These are phyloP conservation scores for Chamaecyparis obtusa DNA, from an alignment of 75 land plant genomes.

Conservation along the genomic window DNA sequence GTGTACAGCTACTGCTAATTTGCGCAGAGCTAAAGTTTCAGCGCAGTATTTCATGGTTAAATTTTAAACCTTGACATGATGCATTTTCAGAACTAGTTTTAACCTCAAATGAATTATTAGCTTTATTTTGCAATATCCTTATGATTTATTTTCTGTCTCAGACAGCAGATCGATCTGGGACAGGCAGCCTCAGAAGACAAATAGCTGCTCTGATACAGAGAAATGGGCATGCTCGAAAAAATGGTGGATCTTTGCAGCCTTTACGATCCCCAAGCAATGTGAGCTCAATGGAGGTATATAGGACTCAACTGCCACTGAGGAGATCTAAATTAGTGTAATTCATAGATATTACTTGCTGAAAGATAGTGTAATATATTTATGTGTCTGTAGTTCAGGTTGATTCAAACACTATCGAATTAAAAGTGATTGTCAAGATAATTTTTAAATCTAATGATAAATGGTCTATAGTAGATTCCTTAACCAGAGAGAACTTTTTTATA, in stretches of 20 bases:
- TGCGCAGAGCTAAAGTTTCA: neutral
- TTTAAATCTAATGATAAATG: neutral
- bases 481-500: neutral
- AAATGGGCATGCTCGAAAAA: constrained; percentile 12
- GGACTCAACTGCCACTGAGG: neutral
- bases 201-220: constrained; percentile 21
- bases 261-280: constrained; percentile 25
- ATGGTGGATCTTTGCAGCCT: constrained; percentile 19
- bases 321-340: neutral
- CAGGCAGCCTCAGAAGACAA: constrained; percentile 25
- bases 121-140: neutral
- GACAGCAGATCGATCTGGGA: constrained; percentile 30
- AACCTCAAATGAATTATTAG: neutral
- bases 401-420: neutral
- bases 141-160: constrained; percentile 9
- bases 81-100: neutral
- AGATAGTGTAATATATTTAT: neutral
- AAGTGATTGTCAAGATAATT: neutral
- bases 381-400: neutral
- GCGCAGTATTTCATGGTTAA: neutral
- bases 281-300: constrained; percentile 43
- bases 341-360: neutral
- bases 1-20: neutral
- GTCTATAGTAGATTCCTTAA: neutral
- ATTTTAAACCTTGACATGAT: neutral